Conservation (phyloP, 2,329 filamentous ascomycete genomes). For the Phialemoniopsis sp. region DNA sequence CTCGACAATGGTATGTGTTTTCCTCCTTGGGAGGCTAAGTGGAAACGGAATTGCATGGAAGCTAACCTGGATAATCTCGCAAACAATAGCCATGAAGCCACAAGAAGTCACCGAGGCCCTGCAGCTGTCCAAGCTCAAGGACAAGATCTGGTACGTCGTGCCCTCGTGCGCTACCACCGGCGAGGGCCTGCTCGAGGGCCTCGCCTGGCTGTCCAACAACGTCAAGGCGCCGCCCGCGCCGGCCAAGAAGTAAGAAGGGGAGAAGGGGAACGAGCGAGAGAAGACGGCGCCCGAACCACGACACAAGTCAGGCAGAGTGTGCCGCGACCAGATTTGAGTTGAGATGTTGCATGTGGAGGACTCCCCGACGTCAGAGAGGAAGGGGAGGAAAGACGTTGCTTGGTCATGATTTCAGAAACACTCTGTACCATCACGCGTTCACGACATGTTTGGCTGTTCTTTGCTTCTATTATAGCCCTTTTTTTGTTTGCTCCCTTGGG, state of each 20-base stretch:
- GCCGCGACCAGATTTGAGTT: no score
- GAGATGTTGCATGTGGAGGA: no score
- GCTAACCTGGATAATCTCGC: conserved; percentile 6
- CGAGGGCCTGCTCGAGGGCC: conserved; percentile 75
- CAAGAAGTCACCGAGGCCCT: conserved; percentile 76
- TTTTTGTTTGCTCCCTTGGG: conserved; percentile 1
- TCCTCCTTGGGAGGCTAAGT: not conserved
- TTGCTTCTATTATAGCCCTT: not conserved
- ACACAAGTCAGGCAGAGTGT: no score
- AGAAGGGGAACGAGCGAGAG: not conserved
- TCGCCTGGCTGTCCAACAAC: conserved; percentile 82
- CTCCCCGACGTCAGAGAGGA: no score
- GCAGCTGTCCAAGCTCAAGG: conserved; percentile 71
- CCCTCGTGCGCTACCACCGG: conserved; percentile 79
- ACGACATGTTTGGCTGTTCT: conserved; percentile 1
- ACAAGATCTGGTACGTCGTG: conserved; percentile 82
- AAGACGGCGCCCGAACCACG: no score
- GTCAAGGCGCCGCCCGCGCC: conserved; percentile 62
- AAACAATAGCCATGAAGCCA: conserved; percentile 67
- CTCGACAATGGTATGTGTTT: conserved; percentile 64
- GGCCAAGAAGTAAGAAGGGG: conserved; percentile 45
- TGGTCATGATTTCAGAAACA: not conserved
- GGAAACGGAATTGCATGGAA: not conserved
- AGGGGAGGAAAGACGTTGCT: not conserved
- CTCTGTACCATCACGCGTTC: conserved; percentile 1